Conservation (phyloP, 2,329 filamentous ascomycete genomes). For the Stachybotrys chlorohalonatus region DNA sequence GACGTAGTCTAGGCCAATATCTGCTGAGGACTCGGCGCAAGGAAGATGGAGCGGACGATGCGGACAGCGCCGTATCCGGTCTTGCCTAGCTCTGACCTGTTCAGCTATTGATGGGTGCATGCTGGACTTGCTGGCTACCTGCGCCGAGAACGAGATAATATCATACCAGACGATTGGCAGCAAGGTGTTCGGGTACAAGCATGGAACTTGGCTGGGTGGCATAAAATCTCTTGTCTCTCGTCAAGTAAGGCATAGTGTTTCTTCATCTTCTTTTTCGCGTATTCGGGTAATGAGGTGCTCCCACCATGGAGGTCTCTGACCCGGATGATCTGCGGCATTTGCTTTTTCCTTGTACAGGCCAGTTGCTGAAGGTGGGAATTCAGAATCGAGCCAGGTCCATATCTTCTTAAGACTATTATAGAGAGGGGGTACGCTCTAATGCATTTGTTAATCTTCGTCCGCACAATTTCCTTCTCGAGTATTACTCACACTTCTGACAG, state of each 20-base stretch:
- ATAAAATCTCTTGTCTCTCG: not conserved
- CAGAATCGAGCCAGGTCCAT: constrained; percentile 23
- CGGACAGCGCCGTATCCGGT: constrained; percentile 27
- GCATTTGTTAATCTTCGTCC: constrained; percentile 1
- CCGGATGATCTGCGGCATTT: constrained; percentile 10
- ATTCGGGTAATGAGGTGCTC: constrained; percentile 26
- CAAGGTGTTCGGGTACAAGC: not conserved
- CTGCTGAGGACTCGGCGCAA: constrained; percentile 21
- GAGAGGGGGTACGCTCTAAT: constrained; percentile 30
- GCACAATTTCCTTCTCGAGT: constrained; percentile 1
- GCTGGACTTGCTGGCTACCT: too few relatives aligned
- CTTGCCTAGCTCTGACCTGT: constrained; percentile 6
- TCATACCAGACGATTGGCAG: not conserved
- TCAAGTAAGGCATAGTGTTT: constrained; percentile 29
- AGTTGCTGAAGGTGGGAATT: constrained; percentile 10
- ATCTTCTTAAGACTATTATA: constrained; percentile 22
- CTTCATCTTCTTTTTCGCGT: constrained; percentile 16
- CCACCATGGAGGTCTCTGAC: constrained; percentile 27
- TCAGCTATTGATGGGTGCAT: too few relatives aligned
- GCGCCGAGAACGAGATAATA: too few relatives aligned
- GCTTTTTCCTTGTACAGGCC: constrained; percentile 7
- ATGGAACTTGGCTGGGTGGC: not conserved
- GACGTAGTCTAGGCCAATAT: constrained; percentile 23
- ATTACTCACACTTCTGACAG: constrained; percentile 29
- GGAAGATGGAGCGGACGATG: constrained; percentile 21